phyloP scores from a whole-genome alignment of 345 rosid genomes.

The Adansonia digitata region DNA sequence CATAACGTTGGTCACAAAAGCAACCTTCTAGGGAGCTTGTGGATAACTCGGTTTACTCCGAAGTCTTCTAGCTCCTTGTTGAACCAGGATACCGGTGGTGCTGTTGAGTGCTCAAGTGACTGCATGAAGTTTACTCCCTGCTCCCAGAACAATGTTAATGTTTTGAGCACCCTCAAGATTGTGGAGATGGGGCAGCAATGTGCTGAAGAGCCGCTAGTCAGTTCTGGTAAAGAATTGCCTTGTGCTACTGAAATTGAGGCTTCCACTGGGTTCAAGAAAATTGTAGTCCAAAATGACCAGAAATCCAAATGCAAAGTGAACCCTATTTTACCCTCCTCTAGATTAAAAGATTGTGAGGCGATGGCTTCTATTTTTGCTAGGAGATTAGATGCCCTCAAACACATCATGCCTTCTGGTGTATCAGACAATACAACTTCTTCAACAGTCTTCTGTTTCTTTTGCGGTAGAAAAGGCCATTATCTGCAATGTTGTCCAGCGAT shows the following conservation, averaged over 20 bases:
- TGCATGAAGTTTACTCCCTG: slow-evolving; percentile 21
- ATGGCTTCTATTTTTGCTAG: slow-evolving; percentile 65
- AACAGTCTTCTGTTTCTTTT: slow-evolving; percentile 50
- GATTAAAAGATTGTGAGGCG: slow-evolving; percentile 50
- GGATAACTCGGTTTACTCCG: slow-evolving; percentile 72
- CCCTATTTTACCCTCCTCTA: slow-evolving; percentile 31
- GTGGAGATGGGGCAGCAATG: slow-evolving; percentile 17
- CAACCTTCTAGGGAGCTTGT: slow-evolving; percentile 49
- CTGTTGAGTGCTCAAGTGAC: slow-evolving; percentile 26
- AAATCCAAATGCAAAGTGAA: slow-evolving; percentile 20
- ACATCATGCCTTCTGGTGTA: slow-evolving; percentile 34
- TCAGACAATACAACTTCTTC: slow-evolving; percentile 29
- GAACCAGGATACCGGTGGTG: slow-evolving; percentile 21
- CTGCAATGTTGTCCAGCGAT: slow-evolving; percentile 56
- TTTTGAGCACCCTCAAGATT: slow-evolving; percentile 14
- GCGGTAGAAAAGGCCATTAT: slow-evolving; percentile 63
- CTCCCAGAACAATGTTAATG: slow-evolving; percentile 14
- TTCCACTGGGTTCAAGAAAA: slow-evolving; percentile 28
- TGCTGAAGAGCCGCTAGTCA: slow-evolving; percentile 11
- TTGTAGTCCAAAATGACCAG: slow-evolving; percentile 27
- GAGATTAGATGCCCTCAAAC: slow-evolving; percentile 72
- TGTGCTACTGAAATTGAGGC: slow-evolving; percentile 22
- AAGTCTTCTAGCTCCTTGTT: slow-evolving; percentile 26
- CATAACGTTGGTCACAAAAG: slow-evolving; percentile 30
- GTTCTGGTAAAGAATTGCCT: slow-evolving; percentile 20